A percentile compares a stretch with the other conserved stretches of the same genome.
phyloP scores from a whole-genome alignment of 208 protist genomes.

The Giardia muris region DNA sequence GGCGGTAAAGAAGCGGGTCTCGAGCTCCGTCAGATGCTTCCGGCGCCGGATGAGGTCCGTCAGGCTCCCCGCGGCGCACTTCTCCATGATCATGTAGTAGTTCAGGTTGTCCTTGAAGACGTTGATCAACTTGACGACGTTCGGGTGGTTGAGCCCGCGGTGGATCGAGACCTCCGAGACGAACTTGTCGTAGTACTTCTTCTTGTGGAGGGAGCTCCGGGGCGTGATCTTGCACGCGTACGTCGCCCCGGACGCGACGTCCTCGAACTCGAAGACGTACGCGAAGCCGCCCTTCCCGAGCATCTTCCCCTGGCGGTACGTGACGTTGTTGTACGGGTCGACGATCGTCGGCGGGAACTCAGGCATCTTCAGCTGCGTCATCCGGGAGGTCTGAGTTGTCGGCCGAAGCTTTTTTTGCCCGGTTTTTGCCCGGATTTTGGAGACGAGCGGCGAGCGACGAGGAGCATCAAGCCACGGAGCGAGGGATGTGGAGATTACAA shows the following conservation, averaged over 20 bases:
- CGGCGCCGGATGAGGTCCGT: not conserved
- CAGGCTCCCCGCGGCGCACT: not conserved
- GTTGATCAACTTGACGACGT: not conserved
- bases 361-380: not conserved
- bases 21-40: constrained; percentile 5
- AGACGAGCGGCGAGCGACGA: no score
- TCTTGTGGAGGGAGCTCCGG: not conserved
- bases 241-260: not conserved
- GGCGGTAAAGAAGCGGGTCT: constrained; percentile 5
- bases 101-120: constrained; percentile 26
- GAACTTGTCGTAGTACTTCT: constrained; percentile 29
- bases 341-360: not conserved
- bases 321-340: not conserved
- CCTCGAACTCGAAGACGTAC: constrained; percentile 24
- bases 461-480: no score
- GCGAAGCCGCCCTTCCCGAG: constrained; percentile 34
- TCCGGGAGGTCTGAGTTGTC: no score
- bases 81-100: constrained; percentile 28
- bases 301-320: not conserved
- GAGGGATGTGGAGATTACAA: no score
- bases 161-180: constrained; percentile 30
- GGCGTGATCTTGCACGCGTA: constrained; percentile 27
- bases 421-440: no score
- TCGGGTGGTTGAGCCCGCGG: not conserved
- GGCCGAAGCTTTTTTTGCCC: no score